These are phyloP conservation scores for Wickerhamiella pararugosa DNA, from an alignment of 1,139 yeast species.

Conservation along the genomic window DNA sequence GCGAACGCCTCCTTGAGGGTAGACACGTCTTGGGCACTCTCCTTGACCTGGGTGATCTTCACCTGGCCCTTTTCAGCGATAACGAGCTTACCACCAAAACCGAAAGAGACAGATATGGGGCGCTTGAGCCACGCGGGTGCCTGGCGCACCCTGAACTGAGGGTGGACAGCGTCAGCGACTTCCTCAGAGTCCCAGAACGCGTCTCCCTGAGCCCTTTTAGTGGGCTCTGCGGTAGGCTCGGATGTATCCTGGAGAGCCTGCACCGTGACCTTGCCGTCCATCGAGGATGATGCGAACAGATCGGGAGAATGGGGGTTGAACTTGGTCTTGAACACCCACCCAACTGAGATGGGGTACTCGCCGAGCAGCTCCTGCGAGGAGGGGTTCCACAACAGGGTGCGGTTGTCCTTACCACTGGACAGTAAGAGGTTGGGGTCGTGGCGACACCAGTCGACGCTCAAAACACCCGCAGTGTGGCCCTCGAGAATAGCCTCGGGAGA, in stretches of 20 bases:
- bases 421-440: slow-evolving; percentile 66
- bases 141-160: slow-evolving; percentile 45
- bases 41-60: slow-evolving; percentile 29
- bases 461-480: slow-evolving; percentile 80
- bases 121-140: slow-evolving; percentile 83
- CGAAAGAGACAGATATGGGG: slow-evolving; percentile 69
- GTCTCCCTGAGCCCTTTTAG: slow-evolving; percentile 24
- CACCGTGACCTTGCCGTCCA: slow-evolving; percentile 70
- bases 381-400: slow-evolving; percentile 87
- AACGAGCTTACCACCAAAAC: slow-evolving; percentile 85
- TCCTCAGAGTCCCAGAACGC: slow-evolving; percentile 81
- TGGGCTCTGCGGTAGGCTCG: slow-evolving; percentile 9
- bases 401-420: slow-evolving; percentile 84
- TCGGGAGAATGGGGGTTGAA: slow-evolving; percentile 88
- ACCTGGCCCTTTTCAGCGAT: slow-evolving; percentile 31
- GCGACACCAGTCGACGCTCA: slow-evolving; percentile 86
- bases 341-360: slow-evolving; percentile 80
- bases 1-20: slow-evolving; percentile 35
- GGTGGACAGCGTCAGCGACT: slow-evolving; percentile 54
- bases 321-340: slow-evolving; percentile 81
- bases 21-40: slow-evolving; percentile 26
- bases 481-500: slow-evolving; percentile 64
- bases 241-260: slow-evolving; percentile 76
- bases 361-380: slow-evolving; percentile 46
- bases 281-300: slow-evolving; percentile 82